phyloP scores from a whole-genome alignment of 352 stramenopile species.

The Pythium dissimile region DNA sequence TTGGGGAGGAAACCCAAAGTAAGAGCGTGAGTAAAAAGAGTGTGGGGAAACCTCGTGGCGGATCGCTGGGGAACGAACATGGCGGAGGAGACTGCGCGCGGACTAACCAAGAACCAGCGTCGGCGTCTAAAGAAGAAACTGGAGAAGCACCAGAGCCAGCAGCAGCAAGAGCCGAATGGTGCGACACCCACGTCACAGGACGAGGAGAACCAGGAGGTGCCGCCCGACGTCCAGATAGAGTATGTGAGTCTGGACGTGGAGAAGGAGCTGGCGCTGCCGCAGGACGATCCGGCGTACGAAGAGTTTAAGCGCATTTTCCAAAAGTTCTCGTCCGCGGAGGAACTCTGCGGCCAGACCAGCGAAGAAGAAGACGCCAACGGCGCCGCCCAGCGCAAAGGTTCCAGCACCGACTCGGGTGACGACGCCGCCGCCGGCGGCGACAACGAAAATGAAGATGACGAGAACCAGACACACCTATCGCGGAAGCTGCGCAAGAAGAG shows the following conservation, averaged over 20 bases:
- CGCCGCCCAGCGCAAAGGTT: slow-evolving; percentile 8
- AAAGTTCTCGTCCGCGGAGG: slow-evolving; percentile 80
- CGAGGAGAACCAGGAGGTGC: not conserved
- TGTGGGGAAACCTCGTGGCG: not conserved
- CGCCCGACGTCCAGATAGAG: slow-evolving; percentile 65
- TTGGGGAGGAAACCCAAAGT: not conserved
- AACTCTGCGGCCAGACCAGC: slow-evolving; percentile 57
- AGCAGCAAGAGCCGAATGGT: slow-evolving; percentile 7
- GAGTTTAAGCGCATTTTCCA: slow-evolving; percentile 89
- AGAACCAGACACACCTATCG: slow-evolving; percentile 61
- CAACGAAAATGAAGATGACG: slow-evolving; percentile 23
- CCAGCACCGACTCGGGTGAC: slow-evolving; percentile 3
- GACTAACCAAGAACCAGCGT: slow-evolving; percentile 82
- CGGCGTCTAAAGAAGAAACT: slow-evolving; percentile 80
- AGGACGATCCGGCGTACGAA: slow-evolving; percentile 68
- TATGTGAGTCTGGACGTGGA: slow-evolving; percentile 79
- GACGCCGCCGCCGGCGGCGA: slow-evolving; percentile 1
- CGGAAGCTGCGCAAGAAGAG: slow-evolving; percentile 94
- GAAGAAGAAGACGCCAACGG: slow-evolving; percentile 35
- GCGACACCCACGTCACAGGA: not conserved
- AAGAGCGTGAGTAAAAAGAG: too few species aligned
- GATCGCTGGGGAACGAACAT: not conserved
- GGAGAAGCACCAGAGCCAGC: slow-evolving; percentile 49
- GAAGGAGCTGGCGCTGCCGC: slow-evolving; percentile 52
- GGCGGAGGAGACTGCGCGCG: slow-evolving; percentile 26